Percentiles rank a stretch among this genome's conserved stretches.
These are phyloP conservation scores for Rhexocercosporidium sp. DNA, from an alignment of 2,329 filamentous ascomycete species.

Conservation along the genomic window DNA sequence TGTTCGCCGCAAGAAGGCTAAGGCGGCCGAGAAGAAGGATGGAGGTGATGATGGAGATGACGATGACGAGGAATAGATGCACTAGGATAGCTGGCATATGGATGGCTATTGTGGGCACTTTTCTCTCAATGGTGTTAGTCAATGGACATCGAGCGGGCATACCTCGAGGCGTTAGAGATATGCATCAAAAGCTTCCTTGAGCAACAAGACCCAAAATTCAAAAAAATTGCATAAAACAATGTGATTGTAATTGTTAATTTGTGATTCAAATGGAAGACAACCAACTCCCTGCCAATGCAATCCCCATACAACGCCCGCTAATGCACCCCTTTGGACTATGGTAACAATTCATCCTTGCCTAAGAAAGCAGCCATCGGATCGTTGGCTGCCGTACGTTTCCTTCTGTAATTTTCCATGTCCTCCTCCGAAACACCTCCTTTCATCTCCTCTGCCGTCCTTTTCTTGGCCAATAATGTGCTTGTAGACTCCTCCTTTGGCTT, in stretches of 20 bases:
- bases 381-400: slow-evolving; percentile 72
- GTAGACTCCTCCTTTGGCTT: slow-evolving; percentile 39
- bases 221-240: background rate
- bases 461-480: slow-evolving; percentile 54
- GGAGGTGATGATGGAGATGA: slow-evolving; percentile 86
- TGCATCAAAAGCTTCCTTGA: slow-evolving; percentile 28
- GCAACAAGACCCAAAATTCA: background rate
- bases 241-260: background rate
- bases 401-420: slow-evolving; percentile 85
- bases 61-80: slow-evolving; percentile 59
- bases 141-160: slow-evolving; percentile 31
- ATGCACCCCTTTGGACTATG: slow-evolving; percentile 38
- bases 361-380: slow-evolving; percentile 89
- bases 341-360: slow-evolving; percentile 71
- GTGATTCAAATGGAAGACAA: background rate
- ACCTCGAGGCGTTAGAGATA: slow-evolving; percentile 34
- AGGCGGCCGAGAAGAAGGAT: slow-evolving; percentile 86
- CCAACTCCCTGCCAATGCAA: slow-evolving; percentile 19
- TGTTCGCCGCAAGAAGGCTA: slow-evolving; percentile 99
- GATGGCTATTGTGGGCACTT: slow-evolving; percentile 40
- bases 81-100: slow-evolving; percentile 28
- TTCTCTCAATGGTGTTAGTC: slow-evolving; percentile 26
- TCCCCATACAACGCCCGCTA: slow-evolving; percentile 25
- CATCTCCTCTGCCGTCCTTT: slow-evolving; percentile 80
- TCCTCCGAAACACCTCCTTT: slow-evolving; percentile 78